Conservation (phyloP, 2,329 filamentous ascomycete genomes). For the Bimuria novae-zelandiae region DNA sequence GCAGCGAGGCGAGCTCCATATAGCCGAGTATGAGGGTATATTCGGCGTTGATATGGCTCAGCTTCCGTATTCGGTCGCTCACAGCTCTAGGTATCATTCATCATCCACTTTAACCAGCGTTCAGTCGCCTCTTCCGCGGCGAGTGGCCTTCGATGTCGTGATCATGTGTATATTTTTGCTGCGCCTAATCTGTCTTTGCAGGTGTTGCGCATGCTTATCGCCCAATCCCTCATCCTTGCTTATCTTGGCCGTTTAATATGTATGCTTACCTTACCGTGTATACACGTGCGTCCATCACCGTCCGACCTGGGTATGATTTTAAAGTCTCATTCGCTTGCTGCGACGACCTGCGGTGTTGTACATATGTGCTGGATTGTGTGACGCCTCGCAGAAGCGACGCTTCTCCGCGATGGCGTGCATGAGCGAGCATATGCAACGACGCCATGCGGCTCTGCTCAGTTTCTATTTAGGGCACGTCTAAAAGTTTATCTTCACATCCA, state of each 20-base stretch:
- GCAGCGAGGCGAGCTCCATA: conserved; percentile 37
- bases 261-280: conserved; percentile 24
- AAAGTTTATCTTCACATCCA: background rate
- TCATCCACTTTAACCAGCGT: conserved; percentile 28
- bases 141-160: conserved; percentile 7
- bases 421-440: conserved; percentile 32
- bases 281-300: conserved; percentile 26
- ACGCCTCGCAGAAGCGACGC: conserved; percentile 24
- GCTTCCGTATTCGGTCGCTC: conserved; percentile 28
- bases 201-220: conserved; percentile 7
- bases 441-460: conserved; percentile 35
- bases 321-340: conserved; percentile 19
- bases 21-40: conserved; percentile 41
- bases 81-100: conserved; percentile 31
- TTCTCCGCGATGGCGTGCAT: conserved; percentile 27
- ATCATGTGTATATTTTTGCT: conserved; percentile 10
- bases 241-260: conserved; percentile 28
- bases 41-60: conserved; percentile 35
- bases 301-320: conserved; percentile 19
- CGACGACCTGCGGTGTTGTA: conserved; percentile 5
- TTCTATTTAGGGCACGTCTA: conserved; percentile 9
- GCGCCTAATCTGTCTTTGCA: background rate
- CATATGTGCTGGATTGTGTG: conserved; percentile 6
- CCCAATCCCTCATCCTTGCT: conserved; percentile 7
- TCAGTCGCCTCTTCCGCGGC: conserved; percentile 16